Conservation (phyloP, 1,139 yeast genomes). For the Schwanniomyces etchellsii region DNA sequence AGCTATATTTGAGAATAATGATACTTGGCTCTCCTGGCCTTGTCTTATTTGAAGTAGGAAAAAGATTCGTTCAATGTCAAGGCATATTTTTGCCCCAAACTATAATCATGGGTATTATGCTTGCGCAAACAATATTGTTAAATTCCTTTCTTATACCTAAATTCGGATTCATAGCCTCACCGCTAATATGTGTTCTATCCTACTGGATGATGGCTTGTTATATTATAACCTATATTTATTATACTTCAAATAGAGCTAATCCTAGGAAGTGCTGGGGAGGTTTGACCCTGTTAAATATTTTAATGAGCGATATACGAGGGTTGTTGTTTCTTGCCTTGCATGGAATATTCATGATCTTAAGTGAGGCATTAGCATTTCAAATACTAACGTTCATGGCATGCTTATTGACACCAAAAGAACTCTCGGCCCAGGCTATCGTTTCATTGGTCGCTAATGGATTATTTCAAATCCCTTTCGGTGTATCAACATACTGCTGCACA, state of each 20-base stretch:
- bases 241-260: no score
- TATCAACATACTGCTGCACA: conserved; percentile 55
- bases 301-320: conserved; percentile 24
- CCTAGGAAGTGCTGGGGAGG: conserved; percentile 42
- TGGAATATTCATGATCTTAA: conserved; percentile 53
- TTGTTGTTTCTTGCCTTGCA: conserved; percentile 55
- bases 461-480: conserved; percentile 53
- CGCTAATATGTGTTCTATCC: no score
- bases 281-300: no score
- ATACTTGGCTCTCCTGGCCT: conserved; percentile 67
- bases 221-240: no score
- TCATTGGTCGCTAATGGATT: conserved; percentile 50
- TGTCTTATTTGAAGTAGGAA: conserved; percentile 65
- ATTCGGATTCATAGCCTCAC: no score
- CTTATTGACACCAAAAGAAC: conserved; percentile 46
- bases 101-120: no score
- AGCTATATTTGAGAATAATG: conserved; percentile 48
- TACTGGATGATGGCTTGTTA: no score
- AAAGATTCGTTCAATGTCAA: conserved; percentile 70
- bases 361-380: conserved; percentile 56
- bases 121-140: no score
- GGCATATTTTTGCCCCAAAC: no score
- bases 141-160: no score
- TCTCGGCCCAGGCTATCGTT: conserved; percentile 56
- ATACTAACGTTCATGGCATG: conserved; percentile 51